These are phyloP conservation scores for Microcyclosporella mali DNA, from an alignment of 2,329 filamentous ascomycete genomes.

Conservation along the genomic window DNA sequence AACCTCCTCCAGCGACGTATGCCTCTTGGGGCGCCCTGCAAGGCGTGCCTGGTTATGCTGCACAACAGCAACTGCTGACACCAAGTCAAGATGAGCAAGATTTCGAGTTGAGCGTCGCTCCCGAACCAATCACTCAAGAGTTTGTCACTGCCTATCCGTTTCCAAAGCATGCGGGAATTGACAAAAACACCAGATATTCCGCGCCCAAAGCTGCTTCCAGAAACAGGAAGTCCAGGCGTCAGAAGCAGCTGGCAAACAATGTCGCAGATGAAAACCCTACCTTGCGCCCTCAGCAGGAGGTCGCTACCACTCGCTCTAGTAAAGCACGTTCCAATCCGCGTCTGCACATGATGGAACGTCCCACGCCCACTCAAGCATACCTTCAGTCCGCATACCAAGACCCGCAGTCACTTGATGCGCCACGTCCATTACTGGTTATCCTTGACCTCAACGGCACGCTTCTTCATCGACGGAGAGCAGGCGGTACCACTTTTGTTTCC, in stretches of 20 bases:
- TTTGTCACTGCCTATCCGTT: not conserved
- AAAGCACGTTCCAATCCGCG: not conserved
- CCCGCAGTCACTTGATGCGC: constrained; percentile 7
- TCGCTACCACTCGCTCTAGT: not conserved
- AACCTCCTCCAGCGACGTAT: no score
- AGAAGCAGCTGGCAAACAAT: not conserved
- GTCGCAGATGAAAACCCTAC: no score
- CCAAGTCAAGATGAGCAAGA: no score
- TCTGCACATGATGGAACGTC: constrained; percentile 16
- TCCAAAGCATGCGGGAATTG: no score
- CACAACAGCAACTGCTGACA: no score
- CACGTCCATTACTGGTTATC: constrained; percentile 62
- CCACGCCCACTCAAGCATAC: constrained; percentile 20
- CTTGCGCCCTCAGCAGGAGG: not conserved
- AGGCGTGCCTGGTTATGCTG: no score
- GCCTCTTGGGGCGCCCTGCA: no score
- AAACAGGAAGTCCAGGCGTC: not conserved
- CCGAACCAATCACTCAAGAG: not conserved
- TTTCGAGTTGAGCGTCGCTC: no score
- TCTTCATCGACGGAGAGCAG: constrained; percentile 58
- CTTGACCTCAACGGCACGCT: constrained; percentile 93
- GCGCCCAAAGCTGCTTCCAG: not conserved
- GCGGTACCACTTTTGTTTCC: constrained; percentile 30
- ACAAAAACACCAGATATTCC: no score
- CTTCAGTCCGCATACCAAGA: constrained; percentile 10